A percentile compares a stretch with the other conserved stretches of the same genome.
phyloP scores from a whole-genome alignment of 2,329 filamentous ascomycete species.

The Cladobotryum protrusum region DNA sequence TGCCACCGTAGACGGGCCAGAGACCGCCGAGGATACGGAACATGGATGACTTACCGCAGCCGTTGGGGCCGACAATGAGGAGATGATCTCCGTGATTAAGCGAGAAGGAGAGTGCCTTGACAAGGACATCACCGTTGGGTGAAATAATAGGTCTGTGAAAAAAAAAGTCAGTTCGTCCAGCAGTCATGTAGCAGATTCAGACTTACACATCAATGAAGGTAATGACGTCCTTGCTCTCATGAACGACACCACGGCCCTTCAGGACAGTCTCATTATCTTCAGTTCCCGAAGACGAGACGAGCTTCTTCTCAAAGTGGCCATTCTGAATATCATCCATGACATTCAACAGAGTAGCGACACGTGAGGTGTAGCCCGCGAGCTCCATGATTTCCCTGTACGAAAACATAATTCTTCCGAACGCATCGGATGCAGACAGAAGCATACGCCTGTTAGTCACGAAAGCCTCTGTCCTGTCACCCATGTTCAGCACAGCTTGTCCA shows the following conservation, averaged over 20 bases:
- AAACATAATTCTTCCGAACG: constrained; percentile 94
- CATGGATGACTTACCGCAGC: constrained; percentile 91
- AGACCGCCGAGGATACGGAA: constrained; percentile 95
- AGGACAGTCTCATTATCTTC: constrained; percentile 80
- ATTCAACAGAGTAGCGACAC: constrained; percentile 81
- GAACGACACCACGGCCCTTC: constrained; percentile 70
- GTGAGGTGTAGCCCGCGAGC: constrained; percentile 87
- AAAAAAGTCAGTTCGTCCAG: background rate
- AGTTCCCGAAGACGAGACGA: constrained; percentile 81
- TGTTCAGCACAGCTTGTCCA: constrained; percentile 55
- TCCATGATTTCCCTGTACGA: constrained; percentile 97
- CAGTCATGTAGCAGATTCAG: too few species aligned
- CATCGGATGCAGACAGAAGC: constrained; percentile 87
- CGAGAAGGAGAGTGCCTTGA: constrained; percentile 78
- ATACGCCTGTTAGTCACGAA: constrained; percentile 94
- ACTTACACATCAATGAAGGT: constrained; percentile 74
- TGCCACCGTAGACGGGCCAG: constrained; percentile 96
- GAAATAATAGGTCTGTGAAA: constrained; percentile 73
- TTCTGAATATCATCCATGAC: constrained; percentile 91
- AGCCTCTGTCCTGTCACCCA: constrained; percentile 66
- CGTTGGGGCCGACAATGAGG: constrained; percentile 92
- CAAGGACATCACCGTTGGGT: constrained; percentile 89
- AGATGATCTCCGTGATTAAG: constrained; percentile 84
- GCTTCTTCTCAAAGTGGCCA: constrained; percentile 91
- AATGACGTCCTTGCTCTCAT: constrained; percentile 71